Evolutionary conservation across 2,329 filamentous ascomycete genomes (phyloP), one percentile per base, ranked within the genome.

Genomic region (Stachybotrys chartarum): DNA sequence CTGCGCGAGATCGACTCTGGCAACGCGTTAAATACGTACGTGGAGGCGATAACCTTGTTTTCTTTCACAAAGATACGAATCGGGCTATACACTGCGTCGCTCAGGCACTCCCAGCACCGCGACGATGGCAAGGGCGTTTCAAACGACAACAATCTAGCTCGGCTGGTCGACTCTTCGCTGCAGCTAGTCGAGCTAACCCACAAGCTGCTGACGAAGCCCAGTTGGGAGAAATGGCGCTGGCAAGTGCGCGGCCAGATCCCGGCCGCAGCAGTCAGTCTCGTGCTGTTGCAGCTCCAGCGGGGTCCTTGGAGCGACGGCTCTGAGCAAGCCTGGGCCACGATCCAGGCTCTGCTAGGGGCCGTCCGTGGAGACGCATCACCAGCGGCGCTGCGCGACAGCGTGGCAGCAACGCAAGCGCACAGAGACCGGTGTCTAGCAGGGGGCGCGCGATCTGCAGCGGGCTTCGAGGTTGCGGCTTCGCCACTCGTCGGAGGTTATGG

Each of bases 1-100:
- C 54, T 64, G 3, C 51, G 54, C 1, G 54, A 58, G 3, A 42
- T 66, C 0, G 51, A 50, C 6, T 17, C 46, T 1, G 45, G 57
- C 1, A 46, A 48, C 3, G 8, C 57, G 7, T 57, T 65, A 32
- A 57, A 61, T 11, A 50, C 50, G 0, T 64, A 63, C 7, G 53
- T 63, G 24, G 57, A 55, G 18, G 55, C 58, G 16, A 66, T 68
- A 58, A 45, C 59, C 6, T 56, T 52, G 0, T 58, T 67, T 11
- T 65, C 66, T 50, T 66, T 67, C 47, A 60, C 66, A 18, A 67
- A 68, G n/a, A 55, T 64, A 5, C 62, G 67, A 47, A 54, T 66
- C 1, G 57, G 60, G 8, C 54, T 65, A 12, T 55, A 65, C 35
- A 56, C 54, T 10, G 50, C 54, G 4, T 55, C 58, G 1, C 30